These are phyloP conservation scores for Aspergillus ruber DNA, from an alignment of 2,329 filamentous ascomycete species.

Conservation along the genomic window DNA sequence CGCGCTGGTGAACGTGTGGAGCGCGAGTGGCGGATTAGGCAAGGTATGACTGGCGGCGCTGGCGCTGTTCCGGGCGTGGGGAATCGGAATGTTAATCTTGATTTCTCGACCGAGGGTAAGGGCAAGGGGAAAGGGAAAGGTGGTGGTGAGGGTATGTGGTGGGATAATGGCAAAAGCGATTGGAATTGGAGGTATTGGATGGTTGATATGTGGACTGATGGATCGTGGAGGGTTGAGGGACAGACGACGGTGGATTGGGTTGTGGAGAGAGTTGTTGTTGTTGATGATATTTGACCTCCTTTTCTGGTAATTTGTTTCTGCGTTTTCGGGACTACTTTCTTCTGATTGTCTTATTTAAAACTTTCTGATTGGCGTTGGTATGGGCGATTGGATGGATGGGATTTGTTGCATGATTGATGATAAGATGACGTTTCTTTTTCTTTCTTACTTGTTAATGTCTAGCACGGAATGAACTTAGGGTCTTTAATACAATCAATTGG, in stretches of 20 bases:
- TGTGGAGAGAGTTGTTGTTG: constrained; percentile 35
- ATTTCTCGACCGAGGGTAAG: constrained; percentile 14
- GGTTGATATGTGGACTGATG: constrained; percentile 33
- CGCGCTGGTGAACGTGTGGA: constrained; percentile 67
- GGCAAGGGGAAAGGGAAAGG: constrained; percentile 4
- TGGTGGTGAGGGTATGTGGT: constrained; percentile 9
- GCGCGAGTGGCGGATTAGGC: constrained; percentile 61
- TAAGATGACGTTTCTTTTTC: no score
- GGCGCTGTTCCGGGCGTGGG: constrained; percentile 9
- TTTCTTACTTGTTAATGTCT: no score
- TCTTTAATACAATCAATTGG: no score
- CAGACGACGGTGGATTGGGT: constrained; percentile 36
- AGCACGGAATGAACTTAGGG: no score
- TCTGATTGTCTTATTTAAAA: no score
- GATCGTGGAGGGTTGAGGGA: constrained; percentile 36
- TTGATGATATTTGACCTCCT: constrained; percentile 28
- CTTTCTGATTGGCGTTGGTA: no score
- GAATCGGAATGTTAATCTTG: constrained; percentile 21
- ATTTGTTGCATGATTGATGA: no score
- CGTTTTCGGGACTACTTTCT: no score
- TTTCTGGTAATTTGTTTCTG: no score
- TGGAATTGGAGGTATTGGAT: constrained; percentile 29
- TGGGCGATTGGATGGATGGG: no score
- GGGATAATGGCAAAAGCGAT: constrained; percentile 17
- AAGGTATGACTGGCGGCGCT: constrained; percentile 38